Evolutionary conservation across 2,329 filamentous ascomycete genomes (phyloP).

Genomic region (Lachnellula hyalina): DNA sequence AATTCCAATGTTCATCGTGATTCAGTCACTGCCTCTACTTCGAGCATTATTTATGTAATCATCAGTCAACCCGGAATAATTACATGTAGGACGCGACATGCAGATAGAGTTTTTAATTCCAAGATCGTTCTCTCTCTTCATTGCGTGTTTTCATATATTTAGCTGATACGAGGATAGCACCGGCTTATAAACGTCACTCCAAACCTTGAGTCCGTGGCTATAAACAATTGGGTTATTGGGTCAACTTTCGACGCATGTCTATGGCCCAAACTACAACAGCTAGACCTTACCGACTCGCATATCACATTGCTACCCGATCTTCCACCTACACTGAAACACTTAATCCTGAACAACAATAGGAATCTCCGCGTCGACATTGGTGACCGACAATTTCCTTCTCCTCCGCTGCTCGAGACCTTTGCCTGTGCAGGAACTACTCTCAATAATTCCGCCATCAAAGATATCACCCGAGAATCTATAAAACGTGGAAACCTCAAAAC

Average conservation of each 20-base stretch:
- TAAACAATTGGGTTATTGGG: slow-evolving; percentile 15
- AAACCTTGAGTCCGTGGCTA: slow-evolving; percentile 14
- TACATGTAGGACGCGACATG: too few relatives aligned
- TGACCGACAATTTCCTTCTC: neutral
- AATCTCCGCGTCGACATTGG: slow-evolving; percentile 1
- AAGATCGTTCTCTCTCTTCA: too few relatives aligned
- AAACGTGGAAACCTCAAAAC: slow-evolving; percentile 20
- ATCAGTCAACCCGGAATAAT: too few relatives aligned
- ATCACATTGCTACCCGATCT: slow-evolving; percentile 18
- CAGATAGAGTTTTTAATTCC: too few relatives aligned
- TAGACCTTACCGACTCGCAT: slow-evolving; percentile 20
- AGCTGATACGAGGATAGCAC: slow-evolving; percentile 12
- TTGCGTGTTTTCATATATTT: neutral
- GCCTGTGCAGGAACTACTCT: slow-evolving; percentile 18
- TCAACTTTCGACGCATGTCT: slow-evolving; percentile 6
- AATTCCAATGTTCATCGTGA: neutral
- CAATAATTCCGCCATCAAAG: slow-evolving; percentile 5
- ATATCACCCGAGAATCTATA: slow-evolving; percentile 16
- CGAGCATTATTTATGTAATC: neutral
- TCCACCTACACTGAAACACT: slow-evolving; percentile 24
- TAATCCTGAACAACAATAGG: slow-evolving; percentile 20
- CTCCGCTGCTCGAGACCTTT: slow-evolving; percentile 27
- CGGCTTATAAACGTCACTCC: slow-evolving; percentile 16
- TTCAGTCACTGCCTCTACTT: neutral
- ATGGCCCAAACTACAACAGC: slow-evolving; percentile 19